These are phyloP conservation scores for Auricularia sp. DNA, from an alignment of 768 basidiomycete genomes.

Conservation along the genomic window DNA sequence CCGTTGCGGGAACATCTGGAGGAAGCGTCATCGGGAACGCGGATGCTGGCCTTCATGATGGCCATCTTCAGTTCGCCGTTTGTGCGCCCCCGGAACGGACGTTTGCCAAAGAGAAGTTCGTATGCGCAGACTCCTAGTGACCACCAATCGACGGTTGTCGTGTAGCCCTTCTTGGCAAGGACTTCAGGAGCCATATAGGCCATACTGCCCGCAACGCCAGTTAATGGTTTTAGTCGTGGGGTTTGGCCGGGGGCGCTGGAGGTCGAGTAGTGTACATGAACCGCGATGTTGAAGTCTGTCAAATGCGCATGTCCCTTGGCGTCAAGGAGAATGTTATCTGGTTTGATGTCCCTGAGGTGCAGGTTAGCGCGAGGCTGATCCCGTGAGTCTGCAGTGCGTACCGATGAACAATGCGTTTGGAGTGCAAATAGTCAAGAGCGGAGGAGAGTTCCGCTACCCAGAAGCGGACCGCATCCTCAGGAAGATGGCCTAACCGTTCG, in stretches of 20 bases:
- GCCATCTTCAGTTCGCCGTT: constrained; percentile 89
- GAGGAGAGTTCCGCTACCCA: constrained; percentile 86
- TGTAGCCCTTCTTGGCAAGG: constrained; percentile 86
- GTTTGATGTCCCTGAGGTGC: constrained; percentile 22
- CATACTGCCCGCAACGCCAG: constrained; percentile 95
- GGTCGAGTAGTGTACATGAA: constrained; percentile 46
- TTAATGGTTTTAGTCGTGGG: constrained; percentile 26
- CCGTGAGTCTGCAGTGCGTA: constrained; percentile 25
- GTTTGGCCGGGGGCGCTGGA: background rate
- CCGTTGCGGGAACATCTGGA: constrained; percentile 68
- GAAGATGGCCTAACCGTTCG: constrained; percentile 64
- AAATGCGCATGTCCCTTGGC: constrained; percentile 93
- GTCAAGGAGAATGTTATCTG: constrained; percentile 38
- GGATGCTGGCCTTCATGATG: constrained; percentile 74
- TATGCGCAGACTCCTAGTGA: constrained; percentile 89
- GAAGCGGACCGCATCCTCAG: constrained; percentile 74
- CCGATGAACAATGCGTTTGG: constrained; percentile 94
- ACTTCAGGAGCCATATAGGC: constrained; percentile 58
- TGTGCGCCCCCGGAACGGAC: constrained; percentile 88
- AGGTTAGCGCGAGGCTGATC: constrained; percentile 11
- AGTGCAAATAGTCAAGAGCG: constrained; percentile 83
- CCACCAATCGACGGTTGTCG: constrained; percentile 95
- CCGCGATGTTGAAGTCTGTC: constrained; percentile 97
- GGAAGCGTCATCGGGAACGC: constrained; percentile 82
- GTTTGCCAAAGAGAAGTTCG: constrained; percentile 83